Evolutionary conservation across 345 rosid genomes (phyloP).

Genomic region (Salix viminalis): DNA sequence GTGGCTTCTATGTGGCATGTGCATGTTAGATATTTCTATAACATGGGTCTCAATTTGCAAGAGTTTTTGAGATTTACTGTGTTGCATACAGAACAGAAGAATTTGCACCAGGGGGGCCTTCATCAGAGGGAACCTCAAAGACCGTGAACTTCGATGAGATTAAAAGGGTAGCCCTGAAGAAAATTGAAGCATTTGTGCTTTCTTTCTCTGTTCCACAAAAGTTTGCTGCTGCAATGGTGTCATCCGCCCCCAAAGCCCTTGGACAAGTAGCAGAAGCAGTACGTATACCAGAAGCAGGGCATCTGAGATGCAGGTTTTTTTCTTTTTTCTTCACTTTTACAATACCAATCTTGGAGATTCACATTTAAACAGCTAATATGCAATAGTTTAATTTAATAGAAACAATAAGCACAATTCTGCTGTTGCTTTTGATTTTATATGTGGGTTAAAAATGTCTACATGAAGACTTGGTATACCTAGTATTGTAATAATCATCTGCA

Average conservation of each 20-base stretch:
- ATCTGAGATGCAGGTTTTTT: conserved; percentile 39
- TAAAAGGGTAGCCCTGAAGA: conserved; percentile 29
- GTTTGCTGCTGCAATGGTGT: conserved; percentile 7
- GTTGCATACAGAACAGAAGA: conserved; percentile 36
- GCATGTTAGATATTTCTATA: too few relatives aligned
- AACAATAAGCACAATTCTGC: not conserved
- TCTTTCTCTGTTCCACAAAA: conserved; percentile 26
- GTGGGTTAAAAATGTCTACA: not conserved
- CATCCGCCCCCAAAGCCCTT: conserved; percentile 24
- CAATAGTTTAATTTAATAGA: not conserved
- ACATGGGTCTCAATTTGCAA: not conserved
- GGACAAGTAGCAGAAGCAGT: conserved; percentile 29
- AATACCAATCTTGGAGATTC: not conserved
- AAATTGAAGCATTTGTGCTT: conserved; percentile 27
- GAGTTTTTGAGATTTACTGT: not conserved
- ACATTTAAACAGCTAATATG: too few relatives aligned
- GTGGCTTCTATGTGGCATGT: too few relatives aligned
- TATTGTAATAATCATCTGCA: not conserved
- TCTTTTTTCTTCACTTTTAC: not conserved
- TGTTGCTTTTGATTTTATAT: not conserved
- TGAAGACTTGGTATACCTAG: not conserved
- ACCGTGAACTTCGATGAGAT: conserved; percentile 3
- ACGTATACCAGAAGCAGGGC: conserved; percentile 34
- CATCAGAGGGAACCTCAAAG: conserved; percentile 19
- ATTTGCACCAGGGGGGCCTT: conserved; percentile 7